A percentile compares a stretch with the other conserved stretches of the same genome.
phyloP scores from a whole-genome alignment of 2,329 filamentous ascomycete genomes.

The Huntiella bhutanensis region DNA sequence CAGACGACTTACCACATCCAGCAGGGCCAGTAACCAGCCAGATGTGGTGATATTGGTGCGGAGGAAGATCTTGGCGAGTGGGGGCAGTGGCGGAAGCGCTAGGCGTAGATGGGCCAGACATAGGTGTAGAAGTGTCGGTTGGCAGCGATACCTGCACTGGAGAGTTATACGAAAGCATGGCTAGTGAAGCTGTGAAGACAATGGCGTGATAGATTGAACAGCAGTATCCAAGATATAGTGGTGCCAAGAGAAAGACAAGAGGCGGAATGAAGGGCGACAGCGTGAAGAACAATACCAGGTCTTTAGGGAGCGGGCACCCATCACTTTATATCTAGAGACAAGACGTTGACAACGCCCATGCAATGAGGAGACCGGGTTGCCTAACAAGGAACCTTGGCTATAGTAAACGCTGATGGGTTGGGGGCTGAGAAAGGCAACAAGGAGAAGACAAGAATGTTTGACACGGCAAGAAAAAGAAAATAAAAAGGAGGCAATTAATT shows the following conservation, averaged over 20 bases:
- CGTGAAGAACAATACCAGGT: background rate
- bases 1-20: slow-evolving; percentile 61
- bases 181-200: too few species aligned
- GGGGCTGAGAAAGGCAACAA: too few species aligned
- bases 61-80: slow-evolving; percentile 2
- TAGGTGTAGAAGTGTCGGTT: background rate
- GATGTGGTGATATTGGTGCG: slow-evolving; percentile 41
- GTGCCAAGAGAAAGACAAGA: background rate
- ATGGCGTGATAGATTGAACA: too few species aligned
- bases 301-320: too few species aligned
- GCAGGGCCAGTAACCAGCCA: slow-evolving; percentile 67
- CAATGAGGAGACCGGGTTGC: too few species aligned
- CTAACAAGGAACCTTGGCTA: too few species aligned
- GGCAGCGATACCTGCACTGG: slow-evolving; percentile 20
- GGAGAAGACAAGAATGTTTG: too few species aligned
- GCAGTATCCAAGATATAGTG: background rate
- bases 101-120: slow-evolving; percentile 14
- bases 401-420: too few species aligned
- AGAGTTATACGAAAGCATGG: slow-evolving; percentile 33
- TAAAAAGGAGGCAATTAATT: too few species aligned
- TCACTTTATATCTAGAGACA: too few species aligned
- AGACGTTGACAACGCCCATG: too few species aligned
- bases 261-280: background rate
- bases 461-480: too few species aligned
- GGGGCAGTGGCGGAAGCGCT: background rate